phyloP scores from a whole-genome alignment of 768 basidiomycete genomes.

The Cytidiella melzeri region DNA sequence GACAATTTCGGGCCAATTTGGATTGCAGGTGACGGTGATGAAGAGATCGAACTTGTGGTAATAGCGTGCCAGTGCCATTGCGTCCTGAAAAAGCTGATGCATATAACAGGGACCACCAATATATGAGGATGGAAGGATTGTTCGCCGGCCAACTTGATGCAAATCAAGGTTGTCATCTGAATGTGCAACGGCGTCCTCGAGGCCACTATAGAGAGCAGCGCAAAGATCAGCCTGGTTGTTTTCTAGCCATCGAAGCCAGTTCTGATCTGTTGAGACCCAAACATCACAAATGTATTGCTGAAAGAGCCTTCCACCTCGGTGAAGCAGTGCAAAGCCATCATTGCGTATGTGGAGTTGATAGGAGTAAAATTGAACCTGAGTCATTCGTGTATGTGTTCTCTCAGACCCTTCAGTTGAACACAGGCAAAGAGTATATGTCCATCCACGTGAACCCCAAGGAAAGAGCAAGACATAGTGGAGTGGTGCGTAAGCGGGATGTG shows the following conservation, averaged over 20 bases:
- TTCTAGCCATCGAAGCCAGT: constrained; percentile 27
- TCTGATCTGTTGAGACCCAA: constrained; percentile 40
- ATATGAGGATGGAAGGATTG: constrained; percentile 38
- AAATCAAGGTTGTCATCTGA: constrained; percentile 20
- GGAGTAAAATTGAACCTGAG: no score
- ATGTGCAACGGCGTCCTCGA: constrained; percentile 27
- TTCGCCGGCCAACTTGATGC: constrained; percentile 25
- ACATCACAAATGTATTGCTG: constrained; percentile 40
- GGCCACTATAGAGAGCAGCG: constrained; percentile 29
- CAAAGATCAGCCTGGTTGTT: constrained; percentile 31
- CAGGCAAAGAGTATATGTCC: no score
- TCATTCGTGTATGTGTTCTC: no score
- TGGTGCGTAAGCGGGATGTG: constrained; percentile 29
- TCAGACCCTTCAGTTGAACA: no score
- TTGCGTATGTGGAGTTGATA: no score
- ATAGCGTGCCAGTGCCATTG: constrained; percentile 37
- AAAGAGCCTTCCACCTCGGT: constrained; percentile 35
- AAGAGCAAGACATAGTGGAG: constrained; percentile 42
- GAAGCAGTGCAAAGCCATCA: no score
- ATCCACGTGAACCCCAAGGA: constrained; percentile 34
- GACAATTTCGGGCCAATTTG: constrained; percentile 41
- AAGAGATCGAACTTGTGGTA: constrained; percentile 39
- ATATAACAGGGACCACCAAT: constrained; percentile 38
- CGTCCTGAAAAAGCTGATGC: constrained; percentile 38
- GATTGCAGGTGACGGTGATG: constrained; percentile 48